phyloP scores from a whole-genome alignment of 208 protist genomes.

The Acanthamoeba lenticulata region DNA sequence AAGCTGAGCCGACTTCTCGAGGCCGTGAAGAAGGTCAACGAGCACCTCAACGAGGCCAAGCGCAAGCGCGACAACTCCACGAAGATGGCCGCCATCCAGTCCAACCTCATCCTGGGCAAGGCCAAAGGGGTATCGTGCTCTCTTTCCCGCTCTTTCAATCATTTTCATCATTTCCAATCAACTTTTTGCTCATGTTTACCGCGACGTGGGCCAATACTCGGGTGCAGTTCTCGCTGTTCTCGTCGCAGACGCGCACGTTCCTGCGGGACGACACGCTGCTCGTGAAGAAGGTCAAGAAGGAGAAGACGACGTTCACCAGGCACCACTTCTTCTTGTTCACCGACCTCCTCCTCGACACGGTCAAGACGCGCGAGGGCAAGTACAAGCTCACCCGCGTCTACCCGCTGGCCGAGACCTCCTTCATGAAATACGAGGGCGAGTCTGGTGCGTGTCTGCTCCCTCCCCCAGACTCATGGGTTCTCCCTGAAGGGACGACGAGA shows the following conservation, averaged over 20 bases:
- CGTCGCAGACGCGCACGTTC: constrained; percentile 12
- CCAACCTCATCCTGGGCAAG: constrained; percentile 36
- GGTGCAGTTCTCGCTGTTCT: constrained; percentile 30
- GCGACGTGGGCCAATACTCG: too few relatives aligned
- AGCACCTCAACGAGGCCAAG: constrained; percentile 59
- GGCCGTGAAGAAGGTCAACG: constrained; percentile 26
- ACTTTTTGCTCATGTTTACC: too few relatives aligned
- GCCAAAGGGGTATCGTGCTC: not conserved
- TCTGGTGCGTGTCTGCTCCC: too few relatives aligned
- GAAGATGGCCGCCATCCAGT: constrained; percentile 23
- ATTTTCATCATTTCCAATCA: too few relatives aligned
- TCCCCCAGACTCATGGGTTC: too few relatives aligned
- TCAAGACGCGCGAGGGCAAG: not conserved
- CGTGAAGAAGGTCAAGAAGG: constrained; percentile 61
- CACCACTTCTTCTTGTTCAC: constrained; percentile 62
- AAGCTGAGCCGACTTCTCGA: constrained; percentile 45
- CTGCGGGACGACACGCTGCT: constrained; percentile 16
- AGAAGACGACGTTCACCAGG: constrained; percentile 43
- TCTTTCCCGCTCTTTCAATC: not conserved
- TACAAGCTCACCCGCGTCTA: not conserved
- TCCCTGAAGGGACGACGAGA: too few relatives aligned
- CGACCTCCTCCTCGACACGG: constrained; percentile 38
- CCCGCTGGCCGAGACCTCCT: not conserved
- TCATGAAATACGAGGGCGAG: constrained; percentile 50
- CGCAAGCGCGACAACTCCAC: constrained; percentile 22